Base-by-base conservation (phyloP, 1,284 basidiomycete species). In the Rhodotorula sp. region DNA sequence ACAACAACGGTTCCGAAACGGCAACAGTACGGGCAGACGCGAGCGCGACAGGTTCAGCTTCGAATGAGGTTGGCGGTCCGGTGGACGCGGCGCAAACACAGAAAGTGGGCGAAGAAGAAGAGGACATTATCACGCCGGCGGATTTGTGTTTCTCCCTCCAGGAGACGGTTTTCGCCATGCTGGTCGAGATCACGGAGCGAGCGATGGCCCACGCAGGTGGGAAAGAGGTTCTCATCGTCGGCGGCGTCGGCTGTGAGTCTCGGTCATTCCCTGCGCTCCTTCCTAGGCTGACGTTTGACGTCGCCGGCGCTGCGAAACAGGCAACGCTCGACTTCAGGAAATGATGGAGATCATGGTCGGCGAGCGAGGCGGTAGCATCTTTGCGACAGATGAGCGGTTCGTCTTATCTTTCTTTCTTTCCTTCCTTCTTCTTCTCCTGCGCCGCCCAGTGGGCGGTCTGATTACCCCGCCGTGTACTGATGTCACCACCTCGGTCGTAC, bases 151-250 rank as follows among this genome's bases (percentile, higher is more conserved):
- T 96, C 81, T 95, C 93, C 8, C 84, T 99, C 7, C 97, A 99
- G 82, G 97, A 99, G 82, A 97, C 93, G 5, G 89, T 98, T 3
- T 99, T 93, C 82, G 92, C 96, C 0, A 99, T 99, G 97, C 86
- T 99, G 5, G 97, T 99, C 29, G 97, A 99, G 83, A 99, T 97
- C 71, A 99, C 97, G 0, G 97, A 99, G 81, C 87, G 97, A 58
- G 97, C 97, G 1, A 98, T 99, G 96, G 97, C 97, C 29, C 97
- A 99, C 82, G 95, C 98, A 39, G 93, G 92, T 5, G 94, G 92
- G 77, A 91, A 88, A 79, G 96, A 99, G 80, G 96, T 98, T 0
- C 86, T 99, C 58, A 96, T 99, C 70, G 97, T 99, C 18, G 97
- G 97, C 5, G 97, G 97, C 56, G 97, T 99, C 21, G 97, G 97